A percentile compares a stretch with the other conserved stretches of the same genome.
These are phyloP conservation scores for Fomitopsis pinicola DNA, from an alignment of 1,284 basidiomycete genomes.

Conservation along the genomic window DNA sequence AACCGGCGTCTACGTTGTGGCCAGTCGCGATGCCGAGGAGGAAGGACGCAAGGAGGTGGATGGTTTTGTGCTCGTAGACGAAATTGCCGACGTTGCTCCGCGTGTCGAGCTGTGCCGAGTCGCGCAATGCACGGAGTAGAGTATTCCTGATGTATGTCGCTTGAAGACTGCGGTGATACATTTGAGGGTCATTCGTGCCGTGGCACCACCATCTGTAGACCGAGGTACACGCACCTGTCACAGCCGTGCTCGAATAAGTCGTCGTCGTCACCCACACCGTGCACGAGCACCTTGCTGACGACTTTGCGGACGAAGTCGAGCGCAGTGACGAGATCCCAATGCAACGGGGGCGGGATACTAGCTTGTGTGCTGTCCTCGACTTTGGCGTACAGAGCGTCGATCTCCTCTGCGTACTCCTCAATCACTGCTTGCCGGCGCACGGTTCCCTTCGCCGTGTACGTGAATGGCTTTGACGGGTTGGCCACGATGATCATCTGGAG, in stretches of 20 bases:
- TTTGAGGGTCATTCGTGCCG: no score
- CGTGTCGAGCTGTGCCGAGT: constrained; percentile 17
- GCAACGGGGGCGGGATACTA: constrained; percentile 18
- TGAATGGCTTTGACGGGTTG: constrained; percentile 25
- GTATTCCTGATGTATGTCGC: constrained; percentile 39
- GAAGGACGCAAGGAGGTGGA: constrained; percentile 23
- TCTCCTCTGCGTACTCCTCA: constrained; percentile 26
- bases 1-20: constrained; percentile 1
- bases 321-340: constrained; percentile 23
- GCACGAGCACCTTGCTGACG: constrained; percentile 24
- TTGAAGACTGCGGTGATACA: constrained; percentile 26
- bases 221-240: constrained; percentile 31
- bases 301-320: constrained; percentile 26
- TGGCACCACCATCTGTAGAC: neutral
- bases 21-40: constrained; percentile 13
- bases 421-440: constrained; percentile 21
- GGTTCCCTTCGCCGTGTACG: constrained; percentile 28
- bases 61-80: constrained; percentile 32
- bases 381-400: constrained; percentile 20
- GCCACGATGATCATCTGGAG: constrained; percentile 28
- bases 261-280: constrained; percentile 27
- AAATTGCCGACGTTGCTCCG: constrained; percentile 24
- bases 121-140: constrained; percentile 29
- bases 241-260: constrained; percentile 41
- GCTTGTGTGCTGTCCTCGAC: constrained; percentile 21